A percentile compares a stretch with the other conserved stretches of the same genome.
Evolutionary conservation across 2,329 filamentous ascomycete species (phyloP).

Genomic region (Raffaelea ambrosiae): DNA sequence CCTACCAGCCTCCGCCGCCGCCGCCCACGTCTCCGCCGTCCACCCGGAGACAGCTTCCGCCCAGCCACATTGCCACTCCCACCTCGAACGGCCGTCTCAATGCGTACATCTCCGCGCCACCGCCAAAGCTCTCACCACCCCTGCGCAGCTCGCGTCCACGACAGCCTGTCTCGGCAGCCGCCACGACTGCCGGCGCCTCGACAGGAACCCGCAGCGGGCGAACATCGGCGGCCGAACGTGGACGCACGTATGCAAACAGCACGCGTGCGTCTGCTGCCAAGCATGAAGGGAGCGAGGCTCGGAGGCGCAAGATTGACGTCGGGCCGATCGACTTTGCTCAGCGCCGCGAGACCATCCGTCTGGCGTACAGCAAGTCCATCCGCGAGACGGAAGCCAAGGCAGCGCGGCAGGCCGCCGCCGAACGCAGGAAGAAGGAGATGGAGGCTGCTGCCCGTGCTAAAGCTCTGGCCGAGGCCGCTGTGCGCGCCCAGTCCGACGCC

Average conservation of each 20-base stretch:
- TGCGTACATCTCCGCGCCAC: constrained; percentile 64
- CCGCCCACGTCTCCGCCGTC: constrained; percentile 13
- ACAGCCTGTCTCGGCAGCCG: constrained; percentile 68
- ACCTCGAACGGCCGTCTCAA: constrained; percentile 52
- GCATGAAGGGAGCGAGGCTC: constrained; percentile 27
- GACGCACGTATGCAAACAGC: constrained; percentile 6
- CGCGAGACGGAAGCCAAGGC: constrained; percentile 60
- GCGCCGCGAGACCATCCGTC: constrained; percentile 70
- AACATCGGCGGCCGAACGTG: constrained; percentile 4
- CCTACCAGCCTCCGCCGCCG: constrained; percentile 27
- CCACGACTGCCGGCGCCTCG: constrained; percentile 65
- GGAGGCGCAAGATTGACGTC: constrained; percentile 49
- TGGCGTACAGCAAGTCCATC: constrained; percentile 79
- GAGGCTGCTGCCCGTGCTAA: constrained; percentile 36
- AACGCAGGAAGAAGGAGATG: constrained; percentile 43
- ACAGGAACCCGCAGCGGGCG: constrained; percentile 16
- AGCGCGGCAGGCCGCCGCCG: constrained; percentile 43
- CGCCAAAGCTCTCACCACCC: constrained; percentile 66
- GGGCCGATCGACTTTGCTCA: constrained; percentile 80
- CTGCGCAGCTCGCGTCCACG: constrained; percentile 76
- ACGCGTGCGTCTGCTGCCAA: constrained; percentile 19
- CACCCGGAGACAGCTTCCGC: constrained; percentile 24
- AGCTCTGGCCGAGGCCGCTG: constrained; percentile 25
- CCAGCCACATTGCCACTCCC: constrained; percentile 30
- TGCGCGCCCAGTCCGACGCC: constrained; percentile 20